Evolutionary conservation across 805 yeast genomes (phyloP), one percentile per base, ranked within the genome.

Genomic region (Candida gorgasii): DNA sequence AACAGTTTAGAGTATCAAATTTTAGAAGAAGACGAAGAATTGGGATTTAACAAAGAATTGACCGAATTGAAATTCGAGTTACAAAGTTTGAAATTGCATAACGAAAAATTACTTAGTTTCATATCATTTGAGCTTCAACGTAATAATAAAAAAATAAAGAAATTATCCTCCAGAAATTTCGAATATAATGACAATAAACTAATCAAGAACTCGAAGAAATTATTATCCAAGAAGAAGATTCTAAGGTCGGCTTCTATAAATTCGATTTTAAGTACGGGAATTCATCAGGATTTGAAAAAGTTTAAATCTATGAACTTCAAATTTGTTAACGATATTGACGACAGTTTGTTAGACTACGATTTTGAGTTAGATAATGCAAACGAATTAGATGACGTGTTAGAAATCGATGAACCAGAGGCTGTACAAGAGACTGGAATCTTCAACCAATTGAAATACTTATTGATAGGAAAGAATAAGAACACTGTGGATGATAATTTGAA

Each of bases 91-190:
- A 70, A 73, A 48, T 57, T 78, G 41, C 82, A 78, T 52, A 78
- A 77, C 54, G 84, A 78, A 43, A 78, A 78, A 52, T 62, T 78
- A 27, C 63, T 76, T 43, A 75, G 81, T 27, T 78, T 76, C 52
- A 78, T 78, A 55, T 82, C 82, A 8, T 78, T 76, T 47, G 73
- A 77, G 46, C 60, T 76, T 36, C 82, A 78, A 51, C 73, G 75
- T 45, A 72, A 69, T 43, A 69, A 63, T 58, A 65, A 61, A 48
- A 67, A 59, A 57, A 69, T 69, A 47, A 66, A 61, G 49, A 65
- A 65, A 45, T 57, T 67, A 36, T 58, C 68, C 7, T 65, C 66
- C 44, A 47, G 47, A 23, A 43, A 48, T 23, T 59, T 65, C 8
- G 80, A 76, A 51, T 76, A 77, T 52, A 75, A 79, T 1, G 83